A percentile compares a stretch with the other conserved stretches of the same genome.
Evolutionary conservation across 306 rosid species (phyloP).

Genomic region (Cyamopsis tetragonoloba): DNA sequence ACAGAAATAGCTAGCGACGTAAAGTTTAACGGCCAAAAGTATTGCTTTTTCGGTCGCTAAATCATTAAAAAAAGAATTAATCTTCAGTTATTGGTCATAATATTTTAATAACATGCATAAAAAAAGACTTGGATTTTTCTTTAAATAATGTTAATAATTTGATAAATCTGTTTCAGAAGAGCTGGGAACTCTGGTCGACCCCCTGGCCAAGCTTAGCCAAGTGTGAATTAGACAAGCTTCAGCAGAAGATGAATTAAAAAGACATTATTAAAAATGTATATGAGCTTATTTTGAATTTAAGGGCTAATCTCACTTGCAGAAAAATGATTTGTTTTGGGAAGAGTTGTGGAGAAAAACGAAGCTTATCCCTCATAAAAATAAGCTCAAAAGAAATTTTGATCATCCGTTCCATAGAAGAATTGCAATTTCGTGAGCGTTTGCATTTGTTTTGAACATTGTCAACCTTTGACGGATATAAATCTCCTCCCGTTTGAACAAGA

Average conservation of each 20-base stretch:
- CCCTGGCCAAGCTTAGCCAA: slow-evolving; percentile 57
- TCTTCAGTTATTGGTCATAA: no score
- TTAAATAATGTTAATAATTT: slow-evolving; percentile 7
- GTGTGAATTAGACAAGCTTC: slow-evolving; percentile 34
- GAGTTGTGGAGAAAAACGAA: slow-evolving; percentile 28
- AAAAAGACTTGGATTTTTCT: neutral
- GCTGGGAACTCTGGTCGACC: slow-evolving; percentile 70
- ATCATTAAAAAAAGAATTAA: no score
- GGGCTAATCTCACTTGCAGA: slow-evolving; percentile 31
- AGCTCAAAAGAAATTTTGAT: slow-evolving; percentile 23
- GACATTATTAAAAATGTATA: slow-evolving; percentile 18
- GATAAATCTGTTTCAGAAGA: slow-evolving; percentile 46
- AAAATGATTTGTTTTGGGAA: slow-evolving; percentile 34
- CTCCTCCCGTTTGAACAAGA: no score
- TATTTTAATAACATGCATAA: no score
- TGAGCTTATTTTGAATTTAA: slow-evolving; percentile 37
- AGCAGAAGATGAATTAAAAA: slow-evolving; percentile 27
- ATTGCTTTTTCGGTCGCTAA: no score
- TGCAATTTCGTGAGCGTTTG: slow-evolving; percentile 27
- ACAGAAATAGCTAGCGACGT: no score
- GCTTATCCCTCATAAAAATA: slow-evolving; percentile 39
- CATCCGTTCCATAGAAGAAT: slow-evolving; percentile 30
- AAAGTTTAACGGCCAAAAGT: no score
- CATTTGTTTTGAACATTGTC: slow-evolving; percentile 19
- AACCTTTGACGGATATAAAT: no score